Percentiles rank a stretch among this genome's conserved stretches.
Evolutionary conservation across 2,329 filamentous ascomycete genomes (phyloP).

Genomic region (Periglandula ipomoeae): DNA sequence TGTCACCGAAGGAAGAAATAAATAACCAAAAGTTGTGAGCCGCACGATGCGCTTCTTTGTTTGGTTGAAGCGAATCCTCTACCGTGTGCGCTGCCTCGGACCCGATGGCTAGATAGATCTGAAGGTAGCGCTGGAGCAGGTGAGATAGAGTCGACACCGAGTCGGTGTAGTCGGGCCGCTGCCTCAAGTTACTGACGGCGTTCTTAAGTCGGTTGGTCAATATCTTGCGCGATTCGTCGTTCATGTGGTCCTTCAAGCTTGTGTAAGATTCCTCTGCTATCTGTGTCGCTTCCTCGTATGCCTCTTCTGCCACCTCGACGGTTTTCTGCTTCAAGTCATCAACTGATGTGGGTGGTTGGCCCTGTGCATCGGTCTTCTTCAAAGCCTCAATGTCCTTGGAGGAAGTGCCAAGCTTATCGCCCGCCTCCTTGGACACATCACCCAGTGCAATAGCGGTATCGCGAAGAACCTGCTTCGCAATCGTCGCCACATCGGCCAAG

Average conservation of each 20-base stretch:
- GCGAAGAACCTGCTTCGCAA: conserved; percentile 76
- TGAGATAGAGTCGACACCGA: conserved; percentile 72
- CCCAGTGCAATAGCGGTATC: conserved; percentile 78
- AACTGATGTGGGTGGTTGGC: conserved; percentile 36
- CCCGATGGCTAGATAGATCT: conserved; percentile 65
- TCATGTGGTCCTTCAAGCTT: conserved; percentile 61
- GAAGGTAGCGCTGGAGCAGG: conserved; percentile 69
- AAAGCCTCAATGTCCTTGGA: conserved; percentile 43
- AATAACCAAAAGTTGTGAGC: conserved; percentile 74
- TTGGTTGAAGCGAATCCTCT: conserved; percentile 63
- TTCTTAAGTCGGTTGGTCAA: conserved; percentile 68
- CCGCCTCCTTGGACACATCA: conserved; percentile 63
- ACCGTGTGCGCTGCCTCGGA: conserved; percentile 57
- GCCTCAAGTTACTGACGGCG: conserved; percentile 62
- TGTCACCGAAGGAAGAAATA: conserved; percentile 69
- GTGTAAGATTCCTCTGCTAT: conserved; percentile 52
- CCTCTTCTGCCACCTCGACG: conserved; percentile 38
- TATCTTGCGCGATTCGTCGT: conserved; percentile 62
- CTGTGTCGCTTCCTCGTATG: conserved; percentile 2
- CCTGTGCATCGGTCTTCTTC: conserved; percentile 24
- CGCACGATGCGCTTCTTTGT: conserved; percentile 65
- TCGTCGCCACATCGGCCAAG: conserved; percentile 66
- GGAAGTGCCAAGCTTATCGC: conserved; percentile 63
- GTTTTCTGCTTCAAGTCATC: conserved; percentile 55
- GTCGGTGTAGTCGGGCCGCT: conserved; percentile 73